These are phyloP conservation scores for Leptographium radiaticola DNA, from an alignment of 2,329 filamentous ascomycete genomes.

Conservation along the genomic window DNA sequence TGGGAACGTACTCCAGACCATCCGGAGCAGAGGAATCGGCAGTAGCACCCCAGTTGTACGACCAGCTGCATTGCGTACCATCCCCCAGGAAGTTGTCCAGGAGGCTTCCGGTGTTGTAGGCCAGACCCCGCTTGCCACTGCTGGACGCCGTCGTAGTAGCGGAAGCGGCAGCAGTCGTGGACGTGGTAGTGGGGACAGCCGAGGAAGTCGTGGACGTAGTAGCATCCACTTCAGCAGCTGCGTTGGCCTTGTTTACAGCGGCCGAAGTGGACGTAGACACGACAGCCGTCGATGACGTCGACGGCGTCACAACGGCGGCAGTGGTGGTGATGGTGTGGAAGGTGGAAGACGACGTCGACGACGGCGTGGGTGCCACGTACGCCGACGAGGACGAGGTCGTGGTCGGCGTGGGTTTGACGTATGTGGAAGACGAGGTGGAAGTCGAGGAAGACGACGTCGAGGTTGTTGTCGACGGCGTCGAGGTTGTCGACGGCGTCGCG, in stretches of 20 bases:
- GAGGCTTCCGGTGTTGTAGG: constrained; percentile 48
- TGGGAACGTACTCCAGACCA: constrained; percentile 49
- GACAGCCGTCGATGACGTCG: constrained; percentile 1
- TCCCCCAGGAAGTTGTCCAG: constrained; percentile 34
- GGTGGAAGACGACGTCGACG: constrained; percentile 8
- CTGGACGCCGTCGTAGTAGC: constrained; percentile 9
- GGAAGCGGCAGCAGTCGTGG: constrained; percentile 5
- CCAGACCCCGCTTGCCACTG: constrained; percentile 48
- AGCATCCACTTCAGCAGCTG: background rate
- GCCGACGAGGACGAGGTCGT: constrained; percentile 2
- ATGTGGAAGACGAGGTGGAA: constrained; percentile 1
- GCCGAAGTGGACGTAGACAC: background rate
- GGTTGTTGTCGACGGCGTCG: constrained; percentile 4
- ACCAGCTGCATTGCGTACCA: constrained; percentile 38
- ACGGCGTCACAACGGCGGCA: background rate
- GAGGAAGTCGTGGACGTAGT: background rate
- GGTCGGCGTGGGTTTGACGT: background rate
- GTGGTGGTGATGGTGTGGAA: constrained; percentile 4
- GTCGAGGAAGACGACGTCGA: background rate
- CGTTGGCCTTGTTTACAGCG: background rate
- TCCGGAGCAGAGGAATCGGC: constrained; percentile 25
- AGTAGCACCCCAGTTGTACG: constrained; percentile 53
- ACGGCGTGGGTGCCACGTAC: background rate
- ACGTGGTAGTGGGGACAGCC: constrained; percentile 11
- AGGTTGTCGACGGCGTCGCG: constrained; percentile 1